Conservation (phyloP, 164 flowering plant species). For the Liriodendron chinense region DNA sequence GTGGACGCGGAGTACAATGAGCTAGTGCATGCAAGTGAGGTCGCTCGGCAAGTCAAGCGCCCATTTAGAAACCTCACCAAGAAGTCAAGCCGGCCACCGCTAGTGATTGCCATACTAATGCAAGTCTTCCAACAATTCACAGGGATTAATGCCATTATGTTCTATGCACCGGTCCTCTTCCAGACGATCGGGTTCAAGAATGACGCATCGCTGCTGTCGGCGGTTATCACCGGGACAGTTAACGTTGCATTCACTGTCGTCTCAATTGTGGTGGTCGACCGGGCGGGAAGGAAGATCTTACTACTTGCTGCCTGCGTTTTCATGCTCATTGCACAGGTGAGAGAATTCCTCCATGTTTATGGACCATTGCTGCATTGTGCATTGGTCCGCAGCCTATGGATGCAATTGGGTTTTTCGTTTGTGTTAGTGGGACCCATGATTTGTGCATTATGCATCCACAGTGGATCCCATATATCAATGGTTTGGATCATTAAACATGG, state of each 20-base stretch:
- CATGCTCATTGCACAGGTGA: constrained; percentile 28
- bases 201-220: constrained; percentile 21
- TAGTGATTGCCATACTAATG: constrained; percentile 22
- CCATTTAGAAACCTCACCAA: constrained; percentile 21
- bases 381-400: too few relatives aligned
- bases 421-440: too few relatives aligned
- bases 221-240: constrained; percentile 28
- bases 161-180: constrained; percentile 36
- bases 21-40: constrained; percentile 15
- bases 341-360: too few relatives aligned
- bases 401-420: too few relatives aligned
- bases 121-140: constrained; percentile 33
- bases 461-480: too few relatives aligned
- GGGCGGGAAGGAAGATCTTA: constrained; percentile 20
- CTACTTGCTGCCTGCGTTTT: constrained; percentile 26
- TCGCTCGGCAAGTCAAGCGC: constrained; percentile 19
- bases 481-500: too few relatives aligned
- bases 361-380: too few relatives aligned
- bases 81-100: constrained; percentile 20
- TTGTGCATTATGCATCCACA: too few relatives aligned
- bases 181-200: constrained; percentile 27
- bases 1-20: constrained; percentile 31
- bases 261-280: constrained; percentile 22
- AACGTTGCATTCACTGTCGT: constrained; percentile 25
- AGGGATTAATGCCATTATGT: constrained; percentile 37